Evolutionary conservation across 345 rosid genomes (phyloP).

Genomic region (Syzygium aromaticum): DNA sequence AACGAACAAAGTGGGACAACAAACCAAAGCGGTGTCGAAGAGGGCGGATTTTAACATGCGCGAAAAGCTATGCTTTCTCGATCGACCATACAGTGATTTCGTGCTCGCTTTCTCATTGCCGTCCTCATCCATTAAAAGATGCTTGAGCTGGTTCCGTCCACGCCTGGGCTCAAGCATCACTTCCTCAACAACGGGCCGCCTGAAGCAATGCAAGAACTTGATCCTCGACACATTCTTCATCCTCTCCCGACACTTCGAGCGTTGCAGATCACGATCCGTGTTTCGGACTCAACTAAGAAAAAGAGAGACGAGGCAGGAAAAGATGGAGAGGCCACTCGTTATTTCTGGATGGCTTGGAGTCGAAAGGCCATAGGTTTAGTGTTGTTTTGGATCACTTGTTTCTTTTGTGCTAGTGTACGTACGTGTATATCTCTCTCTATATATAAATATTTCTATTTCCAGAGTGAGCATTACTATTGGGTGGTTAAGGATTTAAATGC

Average conservation of each 20-base stretch:
- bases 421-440: background rate
- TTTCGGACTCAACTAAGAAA: background rate
- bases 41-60: constrained; percentile 23
- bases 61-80: constrained; percentile 14
- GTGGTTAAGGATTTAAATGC: background rate
- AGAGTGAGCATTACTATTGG: background rate
- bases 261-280: background rate
- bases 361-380: background rate
- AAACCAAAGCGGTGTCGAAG: constrained; percentile 26
- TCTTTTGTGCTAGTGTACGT: background rate
- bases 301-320: background rate
- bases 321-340: background rate
- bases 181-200: constrained; percentile 28
- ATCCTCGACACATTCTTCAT: constrained; percentile 9
- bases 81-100: background rate
- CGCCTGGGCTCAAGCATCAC: constrained; percentile 5
- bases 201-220: constrained; percentile 35
- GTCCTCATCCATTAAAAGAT: background rate
- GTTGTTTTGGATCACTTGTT: background rate
- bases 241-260: constrained; percentile 9
- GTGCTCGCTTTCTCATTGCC: background rate
- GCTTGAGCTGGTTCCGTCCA: background rate
- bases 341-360: background rate
- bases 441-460: background rate
- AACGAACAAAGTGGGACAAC: background rate